Percentiles rank a stretch among this genome's conserved stretches.
Evolutionary conservation across 2,329 filamentous ascomycete genomes (phyloP).

Genomic region (Drechslerella coelobrocha): DNA sequence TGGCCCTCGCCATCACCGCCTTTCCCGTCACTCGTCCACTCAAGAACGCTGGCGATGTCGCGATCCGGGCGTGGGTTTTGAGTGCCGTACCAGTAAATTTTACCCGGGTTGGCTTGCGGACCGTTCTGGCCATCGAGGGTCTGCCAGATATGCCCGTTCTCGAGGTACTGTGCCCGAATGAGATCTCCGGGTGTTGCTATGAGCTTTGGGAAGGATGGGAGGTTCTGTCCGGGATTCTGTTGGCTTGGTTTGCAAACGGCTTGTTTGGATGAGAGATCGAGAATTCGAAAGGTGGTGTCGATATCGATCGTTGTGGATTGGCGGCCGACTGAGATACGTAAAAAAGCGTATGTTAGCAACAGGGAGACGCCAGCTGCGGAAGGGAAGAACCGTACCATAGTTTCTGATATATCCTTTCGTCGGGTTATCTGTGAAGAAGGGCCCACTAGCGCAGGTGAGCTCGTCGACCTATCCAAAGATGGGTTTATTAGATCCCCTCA

Average conservation of each 20-base stretch:
- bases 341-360: neutral
- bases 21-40: constrained; percentile 80
- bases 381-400: constrained; percentile 29
- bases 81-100: constrained; percentile 54
- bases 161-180: constrained; percentile 52
- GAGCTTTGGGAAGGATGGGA: constrained; percentile 49
- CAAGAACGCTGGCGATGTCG: constrained; percentile 44
- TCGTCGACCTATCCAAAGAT: constrained; percentile 46
- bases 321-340: constrained; percentile 40
- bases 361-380: too few species aligned
- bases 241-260: constrained; percentile 32
- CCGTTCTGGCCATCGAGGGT: constrained; percentile 34
- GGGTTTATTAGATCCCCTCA: neutral
- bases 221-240: constrained; percentile 23
- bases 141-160: constrained; percentile 55
- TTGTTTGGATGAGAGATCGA: constrained; percentile 31
- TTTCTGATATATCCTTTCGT: constrained; percentile 49
- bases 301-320: constrained; percentile 44
- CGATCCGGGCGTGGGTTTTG: constrained; percentile 47
- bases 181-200: constrained; percentile 51
- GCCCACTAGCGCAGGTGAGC: constrained; percentile 51
- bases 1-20: constrained; percentile 80
- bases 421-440: constrained; percentile 14
- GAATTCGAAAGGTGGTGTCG: constrained; percentile 45
- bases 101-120: constrained; percentile 42